Percentiles rank a stretch among this genome's conserved stretches.
Evolutionary conservation across 441 rosid species (phyloP).

Genomic region (California macrophylla): DNA sequence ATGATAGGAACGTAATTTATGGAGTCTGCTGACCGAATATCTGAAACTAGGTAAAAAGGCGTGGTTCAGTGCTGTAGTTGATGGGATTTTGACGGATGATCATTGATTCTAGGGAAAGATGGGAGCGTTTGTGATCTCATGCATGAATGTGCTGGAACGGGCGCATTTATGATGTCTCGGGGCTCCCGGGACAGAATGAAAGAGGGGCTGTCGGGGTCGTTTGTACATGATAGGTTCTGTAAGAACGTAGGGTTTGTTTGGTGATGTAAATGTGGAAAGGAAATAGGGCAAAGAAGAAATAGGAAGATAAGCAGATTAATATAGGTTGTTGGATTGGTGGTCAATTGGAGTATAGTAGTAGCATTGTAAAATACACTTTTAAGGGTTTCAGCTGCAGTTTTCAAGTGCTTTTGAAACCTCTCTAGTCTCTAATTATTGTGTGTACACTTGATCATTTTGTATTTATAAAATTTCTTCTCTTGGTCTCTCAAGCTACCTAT

Average conservation of each 20-base stretch:
- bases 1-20: too few relatives aligned
- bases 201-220: constrained; percentile 23
- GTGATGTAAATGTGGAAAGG: constrained; percentile 38
- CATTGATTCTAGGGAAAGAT: constrained; percentile 6
- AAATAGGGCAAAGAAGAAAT: constrained; percentile 20
- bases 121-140: constrained; percentile 7
- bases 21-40: too few relatives aligned
- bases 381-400: constrained; percentile 43
- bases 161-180: neutral
- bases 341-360: constrained; percentile 16
- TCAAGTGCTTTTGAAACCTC: constrained; percentile 24
- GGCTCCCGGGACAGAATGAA: neutral
- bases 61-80: constrained; percentile 22
- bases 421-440: neutral
- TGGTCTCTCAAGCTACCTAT: neutral
- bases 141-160: neutral
- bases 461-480: neutral
- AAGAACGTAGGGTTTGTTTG: constrained; percentile 35
- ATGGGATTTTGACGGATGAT: constrained; percentile 19
- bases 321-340: neutral
- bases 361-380: constrained; percentile 21
- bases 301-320: constrained; percentile 23
- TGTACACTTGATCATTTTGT: neutral
- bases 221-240: constrained; percentile 65
- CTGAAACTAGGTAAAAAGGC: neutral